These are phyloP conservation scores for Chrysosporium keratinophilum DNA, from an alignment of 2,329 filamentous ascomycete genomes.

Conservation along the genomic window DNA sequence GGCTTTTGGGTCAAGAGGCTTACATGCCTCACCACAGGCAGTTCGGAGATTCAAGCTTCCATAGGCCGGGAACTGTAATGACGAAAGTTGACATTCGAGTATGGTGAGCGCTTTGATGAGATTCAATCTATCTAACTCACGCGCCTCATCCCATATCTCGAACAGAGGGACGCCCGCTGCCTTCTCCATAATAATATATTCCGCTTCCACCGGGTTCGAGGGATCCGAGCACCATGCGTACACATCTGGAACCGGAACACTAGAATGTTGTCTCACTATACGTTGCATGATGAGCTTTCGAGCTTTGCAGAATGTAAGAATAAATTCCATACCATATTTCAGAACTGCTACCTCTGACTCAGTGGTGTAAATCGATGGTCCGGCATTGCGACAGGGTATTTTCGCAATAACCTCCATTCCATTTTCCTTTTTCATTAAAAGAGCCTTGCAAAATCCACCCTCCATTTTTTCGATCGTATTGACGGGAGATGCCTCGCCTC, in stretches of 20 bases:
- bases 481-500: slow-evolving; percentile 14
- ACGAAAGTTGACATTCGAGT: not conserved
- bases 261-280: slow-evolving; percentile 9
- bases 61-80: not conserved
- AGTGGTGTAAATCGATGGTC: slow-evolving; percentile 22
- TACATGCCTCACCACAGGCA: not conserved
- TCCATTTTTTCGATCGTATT: slow-evolving; percentile 21
- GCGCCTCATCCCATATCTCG: slow-evolving; percentile 5
- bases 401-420: slow-evolving; percentile 26
- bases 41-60: not conserved
- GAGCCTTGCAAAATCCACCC: slow-evolving; percentile 27
- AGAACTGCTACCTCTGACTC: slow-evolving; percentile 26
- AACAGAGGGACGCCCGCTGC: slow-evolving; percentile 17
- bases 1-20: not conserved
- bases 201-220: slow-evolving; percentile 21
- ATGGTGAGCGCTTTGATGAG: not conserved
- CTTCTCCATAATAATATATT: slow-evolving; percentile 23
- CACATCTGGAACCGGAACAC: slow-evolving; percentile 15
- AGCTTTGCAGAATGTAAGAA: not conserved
- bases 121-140: not conserved
- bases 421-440: slow-evolving; percentile 23
- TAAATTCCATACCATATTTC: slow-evolving; percentile 18
- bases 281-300: not conserved
- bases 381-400: slow-evolving; percentile 25
- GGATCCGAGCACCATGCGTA: slow-evolving; percentile 10